phyloP scores from a whole-genome alignment of 352 stramenopile species.

The Globisporangium paddicum region DNA sequence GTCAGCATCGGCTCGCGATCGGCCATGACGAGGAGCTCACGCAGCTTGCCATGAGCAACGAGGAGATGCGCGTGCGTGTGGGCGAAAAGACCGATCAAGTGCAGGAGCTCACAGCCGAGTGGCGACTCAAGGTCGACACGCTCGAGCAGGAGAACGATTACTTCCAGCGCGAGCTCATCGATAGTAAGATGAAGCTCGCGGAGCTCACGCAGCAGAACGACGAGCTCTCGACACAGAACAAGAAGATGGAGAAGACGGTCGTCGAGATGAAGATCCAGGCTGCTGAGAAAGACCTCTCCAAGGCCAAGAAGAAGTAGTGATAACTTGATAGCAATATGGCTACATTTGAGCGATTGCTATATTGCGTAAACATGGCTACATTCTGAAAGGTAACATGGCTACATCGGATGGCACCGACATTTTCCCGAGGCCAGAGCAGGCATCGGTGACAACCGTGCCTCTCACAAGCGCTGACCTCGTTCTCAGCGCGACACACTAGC shows the following conservation, averaged over 20 bases:
- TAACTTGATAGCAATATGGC: no score
- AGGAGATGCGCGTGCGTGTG: slow-evolving; percentile 39
- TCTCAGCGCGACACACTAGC: no score
- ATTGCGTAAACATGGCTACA: no score
- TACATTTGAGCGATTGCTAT: no score
- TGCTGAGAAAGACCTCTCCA: slow-evolving; percentile 32
- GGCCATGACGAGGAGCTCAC: slow-evolving; percentile 45
- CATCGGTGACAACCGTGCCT: no score
- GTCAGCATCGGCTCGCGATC: slow-evolving; percentile 27
- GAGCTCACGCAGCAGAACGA: slow-evolving; percentile 72
- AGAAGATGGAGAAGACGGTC: slow-evolving; percentile 59
- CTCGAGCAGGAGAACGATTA: slow-evolving; percentile 79
- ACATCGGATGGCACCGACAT: no score
- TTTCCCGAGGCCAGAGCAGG: no score
- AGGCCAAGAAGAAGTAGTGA: slow-evolving; percentile 40
- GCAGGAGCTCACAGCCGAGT: slow-evolving; percentile 30
- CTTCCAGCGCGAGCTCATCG: slow-evolving; percentile 77
- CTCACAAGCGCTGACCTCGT: no score
- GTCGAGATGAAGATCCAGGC: slow-evolving; percentile 47
- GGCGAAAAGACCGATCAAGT: slow-evolving; percentile 33
- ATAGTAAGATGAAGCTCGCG: slow-evolving; percentile 81
- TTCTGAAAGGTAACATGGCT: no score
- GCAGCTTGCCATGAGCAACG: slow-evolving; percentile 40
- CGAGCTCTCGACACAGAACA: slow-evolving; percentile 52
- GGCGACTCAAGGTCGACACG: slow-evolving; percentile 27